Conservation (phyloP, 805 yeast genomes). For the Wickerhamiella kurtzmanii region DNA sequence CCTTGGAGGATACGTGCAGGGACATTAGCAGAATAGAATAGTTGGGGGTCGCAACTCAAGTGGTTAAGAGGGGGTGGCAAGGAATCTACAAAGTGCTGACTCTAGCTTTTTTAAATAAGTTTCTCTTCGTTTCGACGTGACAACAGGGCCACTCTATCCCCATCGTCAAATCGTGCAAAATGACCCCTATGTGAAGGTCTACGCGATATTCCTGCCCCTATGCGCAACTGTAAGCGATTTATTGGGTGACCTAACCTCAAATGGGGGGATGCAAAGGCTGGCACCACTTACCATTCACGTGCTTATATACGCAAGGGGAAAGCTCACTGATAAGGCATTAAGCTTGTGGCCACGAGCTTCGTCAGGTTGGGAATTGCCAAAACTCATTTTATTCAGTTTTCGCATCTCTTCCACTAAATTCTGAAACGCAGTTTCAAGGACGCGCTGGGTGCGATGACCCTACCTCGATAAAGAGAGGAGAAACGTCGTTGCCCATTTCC, state of each 20-base stretch:
- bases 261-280: neutral
- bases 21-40: constrained; percentile 3
- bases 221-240: neutral
- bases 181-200: constrained; percentile 2
- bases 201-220: neutral
- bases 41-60: neutral
- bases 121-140: neutral
- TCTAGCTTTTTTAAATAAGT: neutral
- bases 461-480: too few species aligned
- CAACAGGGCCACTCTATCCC: too few species aligned
- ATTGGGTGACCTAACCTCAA: neutral
- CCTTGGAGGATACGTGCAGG: constrained; percentile 38
- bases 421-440: too few species aligned
- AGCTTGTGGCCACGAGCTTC: too few species aligned
- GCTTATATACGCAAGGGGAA: too few species aligned
- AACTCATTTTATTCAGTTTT: too few species aligned
- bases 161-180: neutral
- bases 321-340: too few species aligned
- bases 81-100: neutral
- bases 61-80: neutral
- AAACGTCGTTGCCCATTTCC: too few species aligned
- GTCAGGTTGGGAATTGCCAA: too few species aligned
- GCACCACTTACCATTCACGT: too few species aligned
- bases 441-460: too few species aligned
- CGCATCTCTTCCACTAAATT: too few species aligned